Evolutionary conservation across 2,329 filamentous ascomycete genomes (phyloP).

Genomic region (Cladophialophora immunda): DNA sequence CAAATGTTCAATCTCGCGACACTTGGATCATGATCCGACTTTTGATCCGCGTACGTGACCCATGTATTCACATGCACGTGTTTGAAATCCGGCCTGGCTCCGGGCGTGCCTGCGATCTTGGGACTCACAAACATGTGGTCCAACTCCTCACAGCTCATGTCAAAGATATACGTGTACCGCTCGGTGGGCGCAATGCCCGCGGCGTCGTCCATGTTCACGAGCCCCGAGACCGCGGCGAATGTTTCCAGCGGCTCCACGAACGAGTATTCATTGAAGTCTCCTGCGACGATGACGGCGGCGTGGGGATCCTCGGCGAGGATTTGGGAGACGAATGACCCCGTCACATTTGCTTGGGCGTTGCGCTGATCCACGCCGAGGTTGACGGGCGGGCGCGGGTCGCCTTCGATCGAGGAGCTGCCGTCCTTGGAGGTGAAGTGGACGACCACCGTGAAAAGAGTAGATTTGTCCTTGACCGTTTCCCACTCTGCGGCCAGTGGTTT

Average conservation of each 20-base stretch:
- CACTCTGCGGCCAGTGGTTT: slow-evolving; percentile 75
- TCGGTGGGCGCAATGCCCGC: slow-evolving; percentile 62
- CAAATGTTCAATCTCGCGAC: slow-evolving; percentile 72
- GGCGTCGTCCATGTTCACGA: slow-evolving; percentile 70
- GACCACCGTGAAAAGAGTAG: slow-evolving; percentile 75
- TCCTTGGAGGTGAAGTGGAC: slow-evolving; percentile 74
- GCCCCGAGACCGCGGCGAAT: slow-evolving; percentile 63
- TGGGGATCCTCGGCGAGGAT: slow-evolving; percentile 66
- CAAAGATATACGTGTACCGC: slow-evolving; percentile 75
- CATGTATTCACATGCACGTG: slow-evolving; percentile 78
- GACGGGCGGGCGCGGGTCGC: slow-evolving; percentile 71
- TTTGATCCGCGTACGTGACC: slow-evolving; percentile 64
- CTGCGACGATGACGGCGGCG: slow-evolving; percentile 68
- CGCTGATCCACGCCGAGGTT: slow-evolving; percentile 70
- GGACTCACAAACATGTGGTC: slow-evolving; percentile 75
- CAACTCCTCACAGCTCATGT: slow-evolving; percentile 73
- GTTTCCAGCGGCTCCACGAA: slow-evolving; percentile 67
- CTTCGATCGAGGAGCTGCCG: slow-evolving; percentile 70
- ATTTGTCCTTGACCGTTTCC: slow-evolving; percentile 61
- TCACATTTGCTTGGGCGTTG: slow-evolving; percentile 64
- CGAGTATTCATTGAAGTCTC: slow-evolving; percentile 78
- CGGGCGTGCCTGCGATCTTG: slow-evolving; percentile 51
- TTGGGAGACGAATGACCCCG: slow-evolving; percentile 65
- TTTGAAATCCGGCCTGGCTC: slow-evolving; percentile 52
- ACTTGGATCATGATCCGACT: slow-evolving; percentile 75